Percentiles rank a stretch among this genome's conserved stretches.
These are phyloP conservation scores for Boletus eberwhitei DNA, from an alignment of 768 basidiomycete genomes.

Conservation along the genomic window DNA sequence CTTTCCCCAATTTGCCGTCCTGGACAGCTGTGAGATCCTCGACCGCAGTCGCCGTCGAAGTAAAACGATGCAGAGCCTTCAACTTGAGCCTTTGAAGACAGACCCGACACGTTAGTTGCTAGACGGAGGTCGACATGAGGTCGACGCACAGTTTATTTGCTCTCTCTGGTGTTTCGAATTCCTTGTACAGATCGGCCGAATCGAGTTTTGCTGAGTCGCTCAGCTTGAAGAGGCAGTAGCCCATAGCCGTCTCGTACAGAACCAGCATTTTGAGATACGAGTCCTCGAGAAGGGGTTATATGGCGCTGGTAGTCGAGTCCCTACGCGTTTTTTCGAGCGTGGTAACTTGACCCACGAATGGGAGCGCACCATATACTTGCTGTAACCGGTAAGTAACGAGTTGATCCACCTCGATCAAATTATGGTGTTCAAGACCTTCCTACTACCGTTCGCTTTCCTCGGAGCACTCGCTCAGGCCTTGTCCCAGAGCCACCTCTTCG, in stretches of 20 bases:
- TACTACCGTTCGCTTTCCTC: slow-evolving; percentile 1
- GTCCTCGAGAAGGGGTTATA: neutral
- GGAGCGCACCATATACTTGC: no score
- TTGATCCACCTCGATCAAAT: neutral
- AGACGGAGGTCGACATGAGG: slow-evolving; percentile 8
- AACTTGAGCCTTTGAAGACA: slow-evolving; percentile 72
- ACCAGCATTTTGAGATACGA: slow-evolving; percentile 70
- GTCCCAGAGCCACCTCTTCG: slow-evolving; percentile 7
- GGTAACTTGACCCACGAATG: slow-evolving; percentile 27
- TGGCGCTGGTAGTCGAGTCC: neutral
- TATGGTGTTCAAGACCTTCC: slow-evolving; percentile 5
- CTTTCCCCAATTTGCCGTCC: slow-evolving; percentile 89
- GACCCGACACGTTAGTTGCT: slow-evolving; percentile 7
- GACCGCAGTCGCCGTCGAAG: slow-evolving; percentile 93
- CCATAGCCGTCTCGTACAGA: slow-evolving; percentile 92
- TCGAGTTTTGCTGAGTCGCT: slow-evolving; percentile 85
- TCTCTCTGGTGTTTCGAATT: slow-evolving; percentile 89
- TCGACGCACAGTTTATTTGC: slow-evolving; percentile 85
- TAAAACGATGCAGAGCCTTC: slow-evolving; percentile 94
- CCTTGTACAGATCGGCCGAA: slow-evolving; percentile 82
- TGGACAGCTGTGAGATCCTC: slow-evolving; percentile 94
- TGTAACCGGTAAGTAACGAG: neutral
- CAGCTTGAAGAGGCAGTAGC: slow-evolving; percentile 97
- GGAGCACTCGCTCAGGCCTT: neutral
- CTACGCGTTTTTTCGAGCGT: slow-evolving; percentile 32